Evolutionary conservation across 495 filamentous ascomycete species (phyloP).

Genomic region (Cercophora samala): DNA sequence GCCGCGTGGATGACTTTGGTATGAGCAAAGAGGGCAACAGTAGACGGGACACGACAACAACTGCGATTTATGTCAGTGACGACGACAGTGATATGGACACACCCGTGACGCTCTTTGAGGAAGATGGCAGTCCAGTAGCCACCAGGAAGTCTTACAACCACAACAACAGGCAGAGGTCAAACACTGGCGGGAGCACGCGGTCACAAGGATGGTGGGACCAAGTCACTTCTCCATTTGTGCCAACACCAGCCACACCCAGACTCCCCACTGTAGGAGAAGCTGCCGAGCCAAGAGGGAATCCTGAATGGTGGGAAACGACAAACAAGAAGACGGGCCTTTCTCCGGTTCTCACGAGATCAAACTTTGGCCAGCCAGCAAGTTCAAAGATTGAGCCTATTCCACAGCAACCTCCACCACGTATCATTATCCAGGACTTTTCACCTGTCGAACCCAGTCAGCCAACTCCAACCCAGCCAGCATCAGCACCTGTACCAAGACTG

Average conservation of each 20-base stretch:
- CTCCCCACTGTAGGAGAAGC: constrained; percentile 2
- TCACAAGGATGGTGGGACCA: constrained; percentile 89
- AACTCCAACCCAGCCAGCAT: background rate
- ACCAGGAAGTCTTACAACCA: constrained; percentile 34
- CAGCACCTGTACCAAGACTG: background rate
- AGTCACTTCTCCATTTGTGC: constrained; percentile 69
- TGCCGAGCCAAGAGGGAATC: background rate
- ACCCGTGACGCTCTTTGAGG: constrained; percentile 48
- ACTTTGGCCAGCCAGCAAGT: constrained; percentile 19
- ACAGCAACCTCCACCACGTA: constrained; percentile 11
- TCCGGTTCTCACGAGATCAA: constrained; percentile 9
- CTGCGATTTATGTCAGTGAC: constrained; percentile 26
- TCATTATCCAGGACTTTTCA: constrained; percentile 22
- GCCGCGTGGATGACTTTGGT: constrained; percentile 1
- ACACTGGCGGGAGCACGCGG: constrained; percentile 47
- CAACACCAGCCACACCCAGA: constrained; percentile 26
- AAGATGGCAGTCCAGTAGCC: constrained; percentile 41
- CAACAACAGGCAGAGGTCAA: constrained; percentile 30
- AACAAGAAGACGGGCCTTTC: constrained; percentile 33
- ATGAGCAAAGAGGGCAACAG: constrained; percentile 9
- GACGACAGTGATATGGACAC: constrained; percentile 38
- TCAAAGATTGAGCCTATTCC: background rate
- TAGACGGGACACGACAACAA: constrained; percentile 17
- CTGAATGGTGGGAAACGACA: constrained; percentile 39
- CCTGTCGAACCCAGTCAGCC: constrained; percentile 21